Conservation (phyloP, 2,329 filamentous ascomycete species). For the Lachnellula hyalina region DNA sequence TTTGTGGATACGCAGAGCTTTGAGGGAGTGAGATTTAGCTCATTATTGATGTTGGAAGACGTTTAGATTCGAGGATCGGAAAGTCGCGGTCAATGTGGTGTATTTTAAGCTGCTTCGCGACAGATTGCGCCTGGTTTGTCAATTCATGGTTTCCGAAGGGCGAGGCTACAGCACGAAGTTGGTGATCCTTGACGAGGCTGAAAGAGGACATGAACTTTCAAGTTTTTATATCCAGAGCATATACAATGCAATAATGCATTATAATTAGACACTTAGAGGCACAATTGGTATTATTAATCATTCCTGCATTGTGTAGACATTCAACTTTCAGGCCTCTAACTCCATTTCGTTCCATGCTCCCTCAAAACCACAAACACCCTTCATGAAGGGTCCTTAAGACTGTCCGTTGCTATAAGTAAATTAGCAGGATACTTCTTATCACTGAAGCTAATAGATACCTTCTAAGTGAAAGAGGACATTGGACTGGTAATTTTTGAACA, state of each 20-base stretch:
- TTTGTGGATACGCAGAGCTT: conserved; percentile 17
- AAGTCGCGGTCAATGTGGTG: neutral
- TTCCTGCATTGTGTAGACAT: neutral
- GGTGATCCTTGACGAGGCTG: conserved; percentile 19
- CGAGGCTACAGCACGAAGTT: conserved; percentile 13
- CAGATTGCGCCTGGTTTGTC: conserved; percentile 2
- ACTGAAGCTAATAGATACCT: conserved; percentile 49
- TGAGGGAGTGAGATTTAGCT: conserved; percentile 34
- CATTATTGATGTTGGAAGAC: conserved; percentile 47
- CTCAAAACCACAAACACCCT: conserved; percentile 11
- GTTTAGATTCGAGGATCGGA: neutral
- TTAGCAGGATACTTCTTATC: conserved; percentile 17
- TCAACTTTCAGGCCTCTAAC: neutral
- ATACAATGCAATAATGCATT: too few species aligned
- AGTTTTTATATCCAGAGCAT: neutral
- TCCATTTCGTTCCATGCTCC: neutral
- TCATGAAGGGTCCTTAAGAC: conserved; percentile 69
- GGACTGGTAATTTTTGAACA: conserved; percentile 99
- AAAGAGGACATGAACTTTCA: neutral
- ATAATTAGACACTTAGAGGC: neutral
- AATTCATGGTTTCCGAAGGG: neutral
- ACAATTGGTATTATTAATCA: conserved; percentile 8
- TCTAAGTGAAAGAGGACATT: conserved; percentile 97
- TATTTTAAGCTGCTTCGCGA: conserved; percentile 3
- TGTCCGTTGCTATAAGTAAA: conserved; percentile 63